Base-by-base conservation (phyloP, 805 yeast genomes). In the Tetrapisispora namnaoensis region DNA sequence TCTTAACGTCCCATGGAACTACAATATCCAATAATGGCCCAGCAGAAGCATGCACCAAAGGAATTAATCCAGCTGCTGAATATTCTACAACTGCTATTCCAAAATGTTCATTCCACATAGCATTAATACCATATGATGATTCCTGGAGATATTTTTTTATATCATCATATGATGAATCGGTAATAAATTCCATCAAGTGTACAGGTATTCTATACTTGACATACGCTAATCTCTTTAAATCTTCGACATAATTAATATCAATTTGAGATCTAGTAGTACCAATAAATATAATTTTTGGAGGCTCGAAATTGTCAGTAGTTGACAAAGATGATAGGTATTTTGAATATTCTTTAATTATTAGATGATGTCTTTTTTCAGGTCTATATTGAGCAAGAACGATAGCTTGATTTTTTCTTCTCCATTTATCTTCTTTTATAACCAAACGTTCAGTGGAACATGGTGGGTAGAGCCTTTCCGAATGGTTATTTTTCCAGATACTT, bases 51-150 rank as follows among this genome's bases (percentile, higher is more conserved):
- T 95, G 98, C 3, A 81, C 93, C 2, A 93, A 69, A 1, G 99
- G 97, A 17, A 93, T 78, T 27, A 84, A 74, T 0, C 97, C 98
- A 48, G 85, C 77, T 1, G 91, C 82, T 69, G 86, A 72, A 62
- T 89, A 87, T 66, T 93, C 99, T 8, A 93, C 99, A 5, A 93
- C 91, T 1, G 96, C 91, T 59, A 93, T 93, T 18, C 99, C 99
- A 65, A 93, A 93, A 70, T 93, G 99, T 70, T 93, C 99, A 67
- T 93, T 93, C 99, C 99, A 93, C 99, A 93, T 93, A 30, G 95
- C 89, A 60, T 93, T 91, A 37, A 93, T 71, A 5, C 99, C 99
- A 59, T 79, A 80, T 24, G 80, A 77, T 2, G 88, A 77, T 14
- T 65, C 68, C 13, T 69, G 57, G 34, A 95, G 70, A 47, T 78